phyloP scores from a whole-genome alignment of 2,329 filamentous ascomycete species.

The Canariomyces notabilis region DNA sequence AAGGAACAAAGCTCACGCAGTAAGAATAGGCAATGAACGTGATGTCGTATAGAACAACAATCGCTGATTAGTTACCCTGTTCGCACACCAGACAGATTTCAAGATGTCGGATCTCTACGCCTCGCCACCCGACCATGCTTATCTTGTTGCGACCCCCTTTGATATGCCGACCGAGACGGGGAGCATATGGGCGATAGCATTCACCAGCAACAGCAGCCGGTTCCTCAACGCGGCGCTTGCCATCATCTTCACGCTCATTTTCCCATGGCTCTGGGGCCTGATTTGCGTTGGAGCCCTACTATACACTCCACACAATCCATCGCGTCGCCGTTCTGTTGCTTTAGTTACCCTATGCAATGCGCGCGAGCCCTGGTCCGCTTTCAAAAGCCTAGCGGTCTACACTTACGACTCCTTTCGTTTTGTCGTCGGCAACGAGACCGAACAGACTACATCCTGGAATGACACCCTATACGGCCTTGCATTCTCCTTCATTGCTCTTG shows the following conservation, averaged over 20 bases:
- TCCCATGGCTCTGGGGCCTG: slow-evolving; percentile 10
- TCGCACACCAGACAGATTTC: too few relatives aligned
- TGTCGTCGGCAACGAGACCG: background rate
- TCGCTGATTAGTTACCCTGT: too few relatives aligned
- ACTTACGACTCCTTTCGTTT: slow-evolving; percentile 1
- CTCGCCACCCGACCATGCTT: background rate
- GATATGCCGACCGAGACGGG: slow-evolving; percentile 7
- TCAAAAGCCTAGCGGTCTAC: background rate
- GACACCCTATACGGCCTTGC: slow-evolving; percentile 5
- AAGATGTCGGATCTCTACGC: background rate
- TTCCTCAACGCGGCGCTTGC: slow-evolving; percentile 3
- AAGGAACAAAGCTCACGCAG: too few relatives aligned
- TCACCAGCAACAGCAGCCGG: slow-evolving; percentile 1
- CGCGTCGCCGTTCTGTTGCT: slow-evolving; percentile 9
- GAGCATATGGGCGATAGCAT: slow-evolving; percentile 5
- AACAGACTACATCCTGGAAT: background rate
- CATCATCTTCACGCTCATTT: slow-evolving; percentile 7
- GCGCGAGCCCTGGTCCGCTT: slow-evolving; percentile 3
- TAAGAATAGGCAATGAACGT: too few relatives aligned
- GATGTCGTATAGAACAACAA: too few relatives aligned
- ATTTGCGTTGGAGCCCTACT: slow-evolving; percentile 1
- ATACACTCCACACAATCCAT: background rate
- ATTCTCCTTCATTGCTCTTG: slow-evolving; percentile 1
- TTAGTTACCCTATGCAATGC: slow-evolving; percentile 11
- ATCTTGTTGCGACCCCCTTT: background rate